Percentiles rank a stretch among this genome's conserved stretches.
phyloP scores from a whole-genome alignment of 1,284 basidiomycete species.

The Sanghuangporus sanghuang region DNA sequence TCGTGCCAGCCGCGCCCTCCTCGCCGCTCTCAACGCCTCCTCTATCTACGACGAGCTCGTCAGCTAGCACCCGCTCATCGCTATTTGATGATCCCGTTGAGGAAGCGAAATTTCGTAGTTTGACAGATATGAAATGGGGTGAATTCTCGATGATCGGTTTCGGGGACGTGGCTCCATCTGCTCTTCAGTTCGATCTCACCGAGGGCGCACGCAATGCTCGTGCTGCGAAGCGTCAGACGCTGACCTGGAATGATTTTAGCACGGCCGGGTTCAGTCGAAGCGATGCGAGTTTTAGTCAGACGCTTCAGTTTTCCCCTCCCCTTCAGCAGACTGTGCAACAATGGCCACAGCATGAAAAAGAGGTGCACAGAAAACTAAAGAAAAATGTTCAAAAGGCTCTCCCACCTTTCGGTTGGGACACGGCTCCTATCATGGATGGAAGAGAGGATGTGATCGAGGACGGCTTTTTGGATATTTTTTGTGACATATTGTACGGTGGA shows the following conservation, averaged over 20 bases:
- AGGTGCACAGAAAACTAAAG: slow-evolving; percentile 71
- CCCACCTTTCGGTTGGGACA: slow-evolving; percentile 82
- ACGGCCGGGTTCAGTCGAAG: slow-evolving; percentile 71
- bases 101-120: slow-evolving; percentile 67
- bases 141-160: slow-evolving; percentile 83
- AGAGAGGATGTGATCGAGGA: slow-evolving; percentile 77
- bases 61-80: slow-evolving; percentile 26
- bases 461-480: slow-evolving; percentile 82
- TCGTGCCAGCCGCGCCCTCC: not conserved
- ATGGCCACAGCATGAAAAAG: slow-evolving; percentile 71
- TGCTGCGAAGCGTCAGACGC: slow-evolving; percentile 66
- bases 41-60: slow-evolving; percentile 24
- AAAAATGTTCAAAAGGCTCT: slow-evolving; percentile 71
- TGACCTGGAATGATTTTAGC: slow-evolving; percentile 87
- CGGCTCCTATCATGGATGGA: slow-evolving; percentile 63
- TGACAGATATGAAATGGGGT: slow-evolving; percentile 85
- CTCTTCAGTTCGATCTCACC: slow-evolving; percentile 81
- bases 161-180: slow-evolving; percentile 53
- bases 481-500: slow-evolving; percentile 80
- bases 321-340: slow-evolving; percentile 57
- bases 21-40: slow-evolving; percentile 25
- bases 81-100: slow-evolving; percentile 34
- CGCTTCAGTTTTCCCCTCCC: slow-evolving; percentile 77
- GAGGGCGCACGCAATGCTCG: slow-evolving; percentile 81
- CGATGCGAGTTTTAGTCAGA: slow-evolving; percentile 68